Base-by-base conservation (phyloP, 1,284 basidiomycete species). In the Malassezia globosa region DNA sequence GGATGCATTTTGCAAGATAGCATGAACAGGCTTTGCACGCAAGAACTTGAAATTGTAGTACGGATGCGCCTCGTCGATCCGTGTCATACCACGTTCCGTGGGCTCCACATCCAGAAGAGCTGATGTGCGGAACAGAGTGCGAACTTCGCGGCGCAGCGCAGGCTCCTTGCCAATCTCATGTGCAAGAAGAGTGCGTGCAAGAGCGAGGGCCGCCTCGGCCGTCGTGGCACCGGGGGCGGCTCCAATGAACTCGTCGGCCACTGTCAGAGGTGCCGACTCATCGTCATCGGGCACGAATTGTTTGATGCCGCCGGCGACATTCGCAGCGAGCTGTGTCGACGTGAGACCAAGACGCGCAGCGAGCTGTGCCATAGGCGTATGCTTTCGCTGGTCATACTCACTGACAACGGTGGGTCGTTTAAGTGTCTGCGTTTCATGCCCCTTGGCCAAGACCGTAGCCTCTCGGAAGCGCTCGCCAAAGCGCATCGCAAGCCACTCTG, bases 1-100 rank as follows among this genome's bases (percentile, higher is more conserved):
- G 7, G 84, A 57, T 16, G 62, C 56, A 19, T 61, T 53, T 25
- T 52, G 52, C 8, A 65, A 48, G 78, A 95, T 82, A 6, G 81
- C 78, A n/a, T 72, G 72, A 25, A 87, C 78, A 8, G 81, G 83
- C 71, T 96, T 97, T 60, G 83, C 78, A 34, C 79, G 76, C 33
- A 97, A 77, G 75, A 95, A 97, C 77, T 97, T 97, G 80, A 97
- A 97, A 61, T 82, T 90, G 68, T 82, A 88, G 73, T 85, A 94
- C 0, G 82, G 80, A 72, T 95, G 85, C 60, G 83, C 80, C 58
- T 89, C 82, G 64, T 90, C 85, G 44, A 97, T 95, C 70, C 90
- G 87, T 22, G 77, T 76, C 57, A 85, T 76, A n/a, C 94, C 94
- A 46, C 83, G 81, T 44, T 95, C 90, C 0, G 94, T 97, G 0